phyloP scores from a whole-genome alignment of 129 eudicot species.

The Chrysanthemum seticuspe region DNA sequence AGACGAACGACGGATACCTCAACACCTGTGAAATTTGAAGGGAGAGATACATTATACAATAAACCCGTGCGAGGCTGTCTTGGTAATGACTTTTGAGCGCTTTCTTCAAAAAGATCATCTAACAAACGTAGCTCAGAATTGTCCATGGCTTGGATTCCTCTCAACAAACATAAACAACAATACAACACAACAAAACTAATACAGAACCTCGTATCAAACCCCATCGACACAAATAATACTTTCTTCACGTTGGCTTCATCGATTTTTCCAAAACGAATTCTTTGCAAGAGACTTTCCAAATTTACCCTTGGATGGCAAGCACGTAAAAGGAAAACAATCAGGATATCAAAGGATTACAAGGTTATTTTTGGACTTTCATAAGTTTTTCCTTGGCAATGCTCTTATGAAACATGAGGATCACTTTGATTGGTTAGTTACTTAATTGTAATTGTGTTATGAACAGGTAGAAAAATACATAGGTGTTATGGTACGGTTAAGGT shows the following conservation, averaged over 20 bases:
- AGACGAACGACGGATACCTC: constrained; percentile 50
- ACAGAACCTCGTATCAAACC: constrained; percentile 23
- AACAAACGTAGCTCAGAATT: constrained; percentile 26
- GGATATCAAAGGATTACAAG: constrained; percentile 8
- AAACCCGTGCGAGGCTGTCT: constrained; percentile 41
- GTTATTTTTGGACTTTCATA: constrained; percentile 1
- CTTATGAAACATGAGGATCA: neutral
- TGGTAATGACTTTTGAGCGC: constrained; percentile 38
- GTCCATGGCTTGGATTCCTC: constrained; percentile 17
- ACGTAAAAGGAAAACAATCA: neutral
- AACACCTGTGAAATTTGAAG: constrained; percentile 57
- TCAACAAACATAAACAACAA: neutral
- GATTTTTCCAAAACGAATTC: neutral
- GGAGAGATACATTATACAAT: constrained; percentile 57
- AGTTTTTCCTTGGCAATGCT: neutral
- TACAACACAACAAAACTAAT: constrained; percentile 29
- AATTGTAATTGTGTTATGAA: constrained; percentile 16
- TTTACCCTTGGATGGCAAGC: constrained; percentile 15
- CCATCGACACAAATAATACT: constrained; percentile 26
- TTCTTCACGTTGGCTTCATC: constrained; percentile 10
- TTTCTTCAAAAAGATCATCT: constrained; percentile 48
- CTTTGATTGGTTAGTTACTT: neutral
- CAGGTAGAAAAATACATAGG: constrained; percentile 13
- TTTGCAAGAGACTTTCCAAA: constrained; percentile 1
- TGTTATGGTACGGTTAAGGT: constrained; percentile 14